These are phyloP conservation scores for Annulohypoxylon moriforme DNA, from an alignment of 495 filamentous ascomycete genomes.

Conservation along the genomic window DNA sequence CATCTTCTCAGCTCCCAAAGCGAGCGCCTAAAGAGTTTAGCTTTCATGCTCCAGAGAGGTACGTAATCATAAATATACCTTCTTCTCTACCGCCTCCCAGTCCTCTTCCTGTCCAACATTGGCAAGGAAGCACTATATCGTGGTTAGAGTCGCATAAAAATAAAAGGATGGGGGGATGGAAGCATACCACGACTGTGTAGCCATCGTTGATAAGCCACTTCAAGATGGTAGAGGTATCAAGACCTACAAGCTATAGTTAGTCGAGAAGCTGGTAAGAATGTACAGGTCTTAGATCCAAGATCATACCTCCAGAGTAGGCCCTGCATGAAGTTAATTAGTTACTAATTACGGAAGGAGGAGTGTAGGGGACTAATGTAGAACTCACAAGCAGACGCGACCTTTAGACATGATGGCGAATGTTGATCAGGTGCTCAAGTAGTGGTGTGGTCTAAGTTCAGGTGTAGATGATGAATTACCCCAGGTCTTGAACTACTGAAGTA, in stretches of 20 bases:
- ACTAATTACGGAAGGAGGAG: constrained; percentile 15
- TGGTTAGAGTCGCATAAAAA: background rate
- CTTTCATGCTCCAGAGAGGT: constrained; percentile 65
- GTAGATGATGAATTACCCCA: background rate
- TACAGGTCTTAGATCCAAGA: background rate
- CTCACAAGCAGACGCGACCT: constrained; percentile 60
- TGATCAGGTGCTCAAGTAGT: background rate
- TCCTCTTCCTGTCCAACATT: constrained; percentile 44
- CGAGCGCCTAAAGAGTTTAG: constrained; percentile 56
- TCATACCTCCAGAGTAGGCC: constrained; percentile 58
- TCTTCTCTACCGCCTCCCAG: constrained; percentile 36
- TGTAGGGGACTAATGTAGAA: constrained; percentile 20
- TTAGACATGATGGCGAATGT: constrained; percentile 51
- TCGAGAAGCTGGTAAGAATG: background rate
- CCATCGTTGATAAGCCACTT: constrained; percentile 32
- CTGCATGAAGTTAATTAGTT: constrained; percentile 39
- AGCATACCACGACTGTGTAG: constrained; percentile 36
- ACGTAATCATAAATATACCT: constrained; percentile 22
- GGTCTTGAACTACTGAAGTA: background rate
- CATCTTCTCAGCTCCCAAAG: constrained; percentile 74
- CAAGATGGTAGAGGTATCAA: constrained; percentile 39
- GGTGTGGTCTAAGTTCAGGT: background rate
- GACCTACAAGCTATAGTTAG: constrained; percentile 15
- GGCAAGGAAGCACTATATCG: constrained; percentile 37
- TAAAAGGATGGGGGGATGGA: too few relatives aligned